phyloP scores from a whole-genome alignment of 129 eudicot genomes.

The Saposhnikovia divaricata region DNA sequence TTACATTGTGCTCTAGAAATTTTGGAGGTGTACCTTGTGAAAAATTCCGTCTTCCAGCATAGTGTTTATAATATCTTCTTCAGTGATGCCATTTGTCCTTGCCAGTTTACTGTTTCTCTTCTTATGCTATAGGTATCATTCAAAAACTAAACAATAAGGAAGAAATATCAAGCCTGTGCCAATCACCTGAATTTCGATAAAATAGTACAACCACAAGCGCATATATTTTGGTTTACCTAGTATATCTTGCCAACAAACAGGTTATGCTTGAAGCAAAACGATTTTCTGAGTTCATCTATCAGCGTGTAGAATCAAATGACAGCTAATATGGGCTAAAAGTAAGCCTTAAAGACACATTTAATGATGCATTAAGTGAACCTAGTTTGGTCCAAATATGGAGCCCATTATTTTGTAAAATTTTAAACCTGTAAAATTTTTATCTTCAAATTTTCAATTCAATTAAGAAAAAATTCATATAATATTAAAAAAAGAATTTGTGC shows the following conservation, averaged over 20 bases:
- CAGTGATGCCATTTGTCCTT: constrained; percentile 23
- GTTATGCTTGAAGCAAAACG: constrained; percentile 56
- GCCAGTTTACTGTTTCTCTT: constrained; percentile 34
- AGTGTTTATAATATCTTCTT: constrained; percentile 50
- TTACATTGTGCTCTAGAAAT: neutral
- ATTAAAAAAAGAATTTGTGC: too few species aligned
- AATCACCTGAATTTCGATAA: neutral
- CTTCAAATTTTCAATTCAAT: too few species aligned
- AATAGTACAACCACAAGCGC: neutral
- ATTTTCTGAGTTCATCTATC: constrained; percentile 56
- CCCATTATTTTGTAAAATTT: too few species aligned
- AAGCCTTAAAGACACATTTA: too few species aligned
- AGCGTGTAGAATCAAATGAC: constrained; percentile 39
- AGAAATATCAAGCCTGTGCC: neutral
- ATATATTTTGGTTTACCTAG: constrained; percentile 32
- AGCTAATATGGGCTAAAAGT: too few species aligned
- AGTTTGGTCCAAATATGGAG: too few species aligned
- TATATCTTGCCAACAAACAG: constrained; percentile 62
- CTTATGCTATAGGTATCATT: constrained; percentile 37
- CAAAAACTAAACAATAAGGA: neutral
- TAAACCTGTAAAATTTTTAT: too few species aligned
- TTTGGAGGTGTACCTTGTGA: constrained; percentile 36
- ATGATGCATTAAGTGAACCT: too few species aligned
- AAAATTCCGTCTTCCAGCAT: constrained; percentile 81
- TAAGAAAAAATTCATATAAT: too few species aligned